Conservation (phyloP, 2,329 filamentous ascomycete genomes). For the Nothophaeocryptopus gaeumannii region DNA sequence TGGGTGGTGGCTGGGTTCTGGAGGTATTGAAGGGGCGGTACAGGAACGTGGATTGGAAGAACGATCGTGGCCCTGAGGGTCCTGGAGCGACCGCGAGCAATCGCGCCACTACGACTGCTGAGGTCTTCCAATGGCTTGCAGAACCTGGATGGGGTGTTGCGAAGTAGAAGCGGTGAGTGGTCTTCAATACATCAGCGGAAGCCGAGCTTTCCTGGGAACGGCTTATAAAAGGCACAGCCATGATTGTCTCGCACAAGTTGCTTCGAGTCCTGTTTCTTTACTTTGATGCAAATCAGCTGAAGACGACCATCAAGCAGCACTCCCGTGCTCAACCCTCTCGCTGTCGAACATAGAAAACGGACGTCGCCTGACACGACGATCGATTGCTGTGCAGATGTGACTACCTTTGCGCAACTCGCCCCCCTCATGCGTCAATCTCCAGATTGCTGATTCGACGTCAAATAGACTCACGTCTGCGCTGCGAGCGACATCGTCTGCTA, state of each 20-base stretch:
- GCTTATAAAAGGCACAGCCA: background rate
- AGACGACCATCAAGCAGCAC: background rate
- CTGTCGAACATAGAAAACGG: background rate
- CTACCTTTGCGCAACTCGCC: too few species aligned
- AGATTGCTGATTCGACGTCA: too few species aligned
- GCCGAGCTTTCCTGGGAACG: background rate
- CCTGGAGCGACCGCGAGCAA: slow-evolving; percentile 43
- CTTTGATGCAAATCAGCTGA: background rate
- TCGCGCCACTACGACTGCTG: slow-evolving; percentile 40
- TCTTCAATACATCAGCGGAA: background rate
- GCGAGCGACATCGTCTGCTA: too few species aligned
- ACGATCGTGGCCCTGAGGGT: slow-evolving; percentile 54
- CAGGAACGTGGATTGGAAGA: slow-evolving; percentile 49
- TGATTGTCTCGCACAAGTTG: too few species aligned
- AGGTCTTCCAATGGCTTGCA: slow-evolving; percentile 50
- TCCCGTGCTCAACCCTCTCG: background rate
- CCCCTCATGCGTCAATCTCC: too few species aligned
- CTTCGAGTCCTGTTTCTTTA: background rate
- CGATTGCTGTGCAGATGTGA: too few species aligned
- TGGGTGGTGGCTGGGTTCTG: slow-evolving; percentile 52
- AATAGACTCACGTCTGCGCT: too few species aligned
- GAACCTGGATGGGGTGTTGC: slow-evolving; percentile 50
- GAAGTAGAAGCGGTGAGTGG: slow-evolving; percentile 20
- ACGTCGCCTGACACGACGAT: too few species aligned
- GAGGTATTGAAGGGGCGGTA: slow-evolving; percentile 55